Evolutionary conservation across 345 rosid species (phyloP).

Genomic region (Sonneratia caseolaris): DNA sequence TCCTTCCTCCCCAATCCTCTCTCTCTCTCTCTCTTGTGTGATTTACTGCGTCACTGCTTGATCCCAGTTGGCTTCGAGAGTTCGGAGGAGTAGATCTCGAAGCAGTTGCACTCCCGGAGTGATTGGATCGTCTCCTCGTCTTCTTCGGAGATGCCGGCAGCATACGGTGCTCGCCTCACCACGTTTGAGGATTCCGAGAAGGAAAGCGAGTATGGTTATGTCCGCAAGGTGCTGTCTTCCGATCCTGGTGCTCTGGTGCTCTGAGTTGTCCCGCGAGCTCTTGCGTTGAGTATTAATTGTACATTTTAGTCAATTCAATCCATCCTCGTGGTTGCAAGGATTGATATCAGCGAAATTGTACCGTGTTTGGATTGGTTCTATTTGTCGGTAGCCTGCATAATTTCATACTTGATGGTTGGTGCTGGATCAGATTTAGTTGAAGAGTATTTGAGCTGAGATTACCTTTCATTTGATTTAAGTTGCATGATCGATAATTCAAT

Average conservation of each 20-base stretch:
- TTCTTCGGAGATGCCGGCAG: constrained; percentile 54
- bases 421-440: not conserved
- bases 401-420: not conserved
- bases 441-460: not conserved
- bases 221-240: constrained; percentile 61
- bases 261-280: no score
- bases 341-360: not conserved
- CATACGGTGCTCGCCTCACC: constrained; percentile 74
- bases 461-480: not conserved
- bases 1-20: constrained; percentile 13
- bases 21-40: constrained; percentile 21
- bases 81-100: not conserved
- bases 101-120: not conserved
- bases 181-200: constrained; percentile 93
- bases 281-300: not conserved
- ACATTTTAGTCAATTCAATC: not conserved
- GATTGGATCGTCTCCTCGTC: not conserved
- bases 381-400: not conserved
- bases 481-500: not conserved
- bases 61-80: not conserved
- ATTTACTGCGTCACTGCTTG: not conserved
- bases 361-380: not conserved
- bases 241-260: not conserved
- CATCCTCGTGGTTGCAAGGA: not conserved
- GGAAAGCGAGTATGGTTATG: constrained; percentile 98